Evolutionary conservation across 1,284 basidiomycete genomes (phyloP), one percentile per base, ranked within the genome.

Genomic region (Porodaedalea pini): DNA sequence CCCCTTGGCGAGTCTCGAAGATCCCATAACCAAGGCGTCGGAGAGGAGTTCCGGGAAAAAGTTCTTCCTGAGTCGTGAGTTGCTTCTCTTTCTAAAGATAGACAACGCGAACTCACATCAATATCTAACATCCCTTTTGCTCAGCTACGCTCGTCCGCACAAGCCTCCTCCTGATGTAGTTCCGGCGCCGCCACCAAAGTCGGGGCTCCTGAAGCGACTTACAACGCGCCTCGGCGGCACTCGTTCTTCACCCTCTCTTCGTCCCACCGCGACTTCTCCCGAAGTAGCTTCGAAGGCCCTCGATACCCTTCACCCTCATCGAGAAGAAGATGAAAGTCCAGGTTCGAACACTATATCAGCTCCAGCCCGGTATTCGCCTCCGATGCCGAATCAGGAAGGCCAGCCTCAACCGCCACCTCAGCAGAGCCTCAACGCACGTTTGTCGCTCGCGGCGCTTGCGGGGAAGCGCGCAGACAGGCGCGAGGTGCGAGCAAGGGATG

Each of bases 201-300:
- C 51, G 8, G 51, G 51, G 8, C 2, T 52, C 2, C 23, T 52
- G 21, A 52, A 52, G 29, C 34, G 36, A 15, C 34, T 52, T 7
- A 25, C 34, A 31, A 52, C 37, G 37, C 34, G 51, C 8, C 21
- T 52, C 11, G 51, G 21, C 5, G 31, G 31, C 2, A 32, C 48
- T 19, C 51, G 51, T 25, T 52, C 51, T 4, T 40, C 51, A 21
- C 39, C 51, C 11, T 40, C 39, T 8, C 37, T 41, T 39, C 51
- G 51, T 11, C 51, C 51, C 17, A 6, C 27, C 31, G 23, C 48
- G 13, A 21, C 23, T 11, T 27, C 43, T 45, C 13, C 23, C 43
- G 23, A 45, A 27, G 43, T 23, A 45, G 2, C 19, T 4, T 10
- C 21, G 25, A 45, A 23, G 19, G 43, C 17, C 43, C 23, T 27